A percentile compares a stretch with the other conserved stretches of the same genome.
These are phyloP conservation scores for Argentina anserina DNA, from an alignment of 306 rosid species.

Conservation along the genomic window DNA sequence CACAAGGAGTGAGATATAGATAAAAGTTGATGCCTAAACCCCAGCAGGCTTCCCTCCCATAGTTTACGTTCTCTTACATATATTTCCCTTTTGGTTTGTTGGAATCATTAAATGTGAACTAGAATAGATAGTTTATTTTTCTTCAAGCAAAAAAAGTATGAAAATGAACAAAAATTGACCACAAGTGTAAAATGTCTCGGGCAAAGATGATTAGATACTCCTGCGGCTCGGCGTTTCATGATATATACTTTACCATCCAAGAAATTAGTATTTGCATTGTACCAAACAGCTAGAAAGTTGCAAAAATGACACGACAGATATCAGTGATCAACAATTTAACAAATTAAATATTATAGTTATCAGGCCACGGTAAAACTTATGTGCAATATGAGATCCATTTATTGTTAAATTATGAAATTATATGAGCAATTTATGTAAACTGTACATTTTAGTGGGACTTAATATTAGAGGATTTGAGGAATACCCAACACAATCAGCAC, in stretches of 20 bases:
- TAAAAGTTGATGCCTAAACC: background rate
- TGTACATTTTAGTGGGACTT: background rate
- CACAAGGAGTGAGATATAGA: background rate
- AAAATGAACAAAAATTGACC: background rate
- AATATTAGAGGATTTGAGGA: background rate
- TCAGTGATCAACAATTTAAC: background rate
- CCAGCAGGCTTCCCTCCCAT: background rate
- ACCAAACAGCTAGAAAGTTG: background rate
- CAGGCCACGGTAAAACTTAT: background rate
- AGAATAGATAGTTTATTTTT: background rate
- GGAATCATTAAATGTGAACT: background rate
- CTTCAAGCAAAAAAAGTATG: background rate
- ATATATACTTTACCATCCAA: background rate
- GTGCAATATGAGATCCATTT: background rate
- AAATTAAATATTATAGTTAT: background rate
- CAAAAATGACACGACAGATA: background rate
- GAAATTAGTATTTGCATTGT: background rate
- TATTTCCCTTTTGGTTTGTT: background rate
- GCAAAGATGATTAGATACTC: background rate
- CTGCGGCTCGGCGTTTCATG: background rate
- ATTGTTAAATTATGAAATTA: background rate
- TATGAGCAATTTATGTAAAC: background rate
- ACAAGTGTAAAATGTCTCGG: background rate
- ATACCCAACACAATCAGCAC: conserved; percentile 3
- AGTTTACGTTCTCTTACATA: background rate